phyloP scores from a whole-genome alignment of 1,284 basidiomycete genomes.

The Ganoderma sinense region DNA sequence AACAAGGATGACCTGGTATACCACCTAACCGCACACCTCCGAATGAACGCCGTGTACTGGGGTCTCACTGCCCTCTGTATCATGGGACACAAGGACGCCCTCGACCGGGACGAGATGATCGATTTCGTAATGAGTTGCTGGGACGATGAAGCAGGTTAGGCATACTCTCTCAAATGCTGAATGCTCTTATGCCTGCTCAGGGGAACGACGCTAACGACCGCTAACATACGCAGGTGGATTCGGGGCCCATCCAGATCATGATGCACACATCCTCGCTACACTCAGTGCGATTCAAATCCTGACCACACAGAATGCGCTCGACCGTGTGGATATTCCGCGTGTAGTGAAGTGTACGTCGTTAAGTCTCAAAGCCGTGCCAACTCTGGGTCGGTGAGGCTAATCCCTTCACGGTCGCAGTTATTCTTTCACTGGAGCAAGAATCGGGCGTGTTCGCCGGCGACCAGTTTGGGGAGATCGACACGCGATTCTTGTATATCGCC shows the following conservation, averaged over 20 bases:
- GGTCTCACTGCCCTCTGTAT: constrained; percentile 88
- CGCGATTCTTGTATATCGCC: constrained; percentile 91
- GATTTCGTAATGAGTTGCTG: constrained; percentile 94
- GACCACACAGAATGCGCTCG: constrained; percentile 83
- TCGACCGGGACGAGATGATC: constrained; percentile 86
- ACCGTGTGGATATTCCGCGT: constrained; percentile 72
- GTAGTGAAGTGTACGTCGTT: constrained; percentile 75
- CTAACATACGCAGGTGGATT: constrained; percentile 75
- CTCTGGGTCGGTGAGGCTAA: constrained; percentile 3
- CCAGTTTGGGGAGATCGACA: constrained; percentile 89
- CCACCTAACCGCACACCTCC: constrained; percentile 93
- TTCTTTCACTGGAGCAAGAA: constrained; percentile 83
- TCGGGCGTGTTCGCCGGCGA: constrained; percentile 94
- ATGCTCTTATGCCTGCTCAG: background rate
- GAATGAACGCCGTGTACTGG: constrained; percentile 98
- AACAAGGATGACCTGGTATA: constrained; percentile 90
- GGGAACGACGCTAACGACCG: constrained; percentile 1
- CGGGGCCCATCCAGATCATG: constrained; percentile 92
- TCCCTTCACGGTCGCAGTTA: constrained; percentile 56
- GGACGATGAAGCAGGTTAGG: constrained; percentile 84
- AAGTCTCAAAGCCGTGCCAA: constrained; percentile 4
- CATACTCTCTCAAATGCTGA: constrained; percentile 7
- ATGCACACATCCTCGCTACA: constrained; percentile 89
- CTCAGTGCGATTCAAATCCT: constrained; percentile 94
- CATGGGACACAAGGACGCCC: constrained; percentile 80